These are phyloP conservation scores for Coemansia sp. DNA, from an alignment of 192 early-diverging fungal genomes.

Conservation along the genomic window DNA sequence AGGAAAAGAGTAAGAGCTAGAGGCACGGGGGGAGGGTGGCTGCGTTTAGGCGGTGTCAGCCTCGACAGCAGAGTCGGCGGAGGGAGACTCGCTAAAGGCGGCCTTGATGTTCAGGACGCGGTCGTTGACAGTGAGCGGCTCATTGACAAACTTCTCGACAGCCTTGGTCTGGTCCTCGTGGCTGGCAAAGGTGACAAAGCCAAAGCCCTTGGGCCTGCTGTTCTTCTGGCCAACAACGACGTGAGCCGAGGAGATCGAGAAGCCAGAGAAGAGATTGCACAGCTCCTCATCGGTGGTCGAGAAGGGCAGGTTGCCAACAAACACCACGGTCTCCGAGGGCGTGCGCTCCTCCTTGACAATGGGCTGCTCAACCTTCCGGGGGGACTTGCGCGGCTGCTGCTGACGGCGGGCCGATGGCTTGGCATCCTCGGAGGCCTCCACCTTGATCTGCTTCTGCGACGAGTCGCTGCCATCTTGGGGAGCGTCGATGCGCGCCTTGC, in stretches of 20 bases:
- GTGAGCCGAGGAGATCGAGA: constrained; percentile 71
- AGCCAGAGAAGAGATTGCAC: constrained; percentile 69
- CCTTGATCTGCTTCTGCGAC: constrained; percentile 4
- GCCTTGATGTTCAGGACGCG: constrained; percentile 49
- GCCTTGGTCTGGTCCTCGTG: constrained; percentile 71
- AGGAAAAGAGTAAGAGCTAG: constrained; percentile 6
- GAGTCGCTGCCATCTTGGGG: constrained; percentile 31
- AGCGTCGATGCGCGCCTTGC: constrained; percentile 24
- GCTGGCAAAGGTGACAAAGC: constrained; percentile 84
- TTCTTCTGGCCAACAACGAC: constrained; percentile 68
- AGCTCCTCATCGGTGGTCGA: constrained; percentile 69
- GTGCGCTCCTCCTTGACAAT: constrained; percentile 35
- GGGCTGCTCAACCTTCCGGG: constrained; percentile 11
- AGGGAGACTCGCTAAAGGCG: constrained; percentile 46
- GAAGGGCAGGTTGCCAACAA: constrained; percentile 82
- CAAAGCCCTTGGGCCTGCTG: constrained; percentile 90
- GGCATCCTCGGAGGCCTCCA: constrained; percentile 12
- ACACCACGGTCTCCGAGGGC: constrained; percentile 63
- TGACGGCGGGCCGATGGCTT: constrained; percentile 8
- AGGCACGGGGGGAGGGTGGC: not conserved
- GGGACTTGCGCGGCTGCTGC: constrained; percentile 9
- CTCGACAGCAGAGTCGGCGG: constrained; percentile 7
- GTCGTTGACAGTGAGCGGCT: constrained; percentile 24
- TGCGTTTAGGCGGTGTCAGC: constrained; percentile 5
- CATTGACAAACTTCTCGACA: constrained; percentile 27